Evolutionary conservation across 371 early-diverging fungal genomes (phyloP), one percentile per base, ranked within the genome.

Genomic region (Syncephalastrum racemosum): DNA sequence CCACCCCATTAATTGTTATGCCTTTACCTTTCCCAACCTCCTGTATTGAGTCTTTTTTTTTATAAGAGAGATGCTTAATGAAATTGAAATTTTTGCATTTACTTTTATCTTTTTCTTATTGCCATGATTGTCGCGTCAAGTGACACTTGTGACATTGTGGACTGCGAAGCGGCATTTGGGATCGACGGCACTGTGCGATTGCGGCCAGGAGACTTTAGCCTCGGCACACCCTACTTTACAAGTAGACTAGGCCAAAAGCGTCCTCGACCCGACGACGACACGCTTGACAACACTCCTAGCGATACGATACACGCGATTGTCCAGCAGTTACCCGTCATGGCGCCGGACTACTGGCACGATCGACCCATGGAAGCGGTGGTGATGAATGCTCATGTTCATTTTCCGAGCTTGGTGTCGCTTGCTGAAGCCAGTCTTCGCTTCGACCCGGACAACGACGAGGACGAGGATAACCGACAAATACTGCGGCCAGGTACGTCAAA

Each of bases 181-280:
- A 22, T 54, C 47, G n/a, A 19, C 13, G 0, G 12, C 44, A 31
- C 4, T 39, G 25, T 53, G 8, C 46, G 40, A 1, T 47, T 73
- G 23, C 66, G 50, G 18, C 24, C 45, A 39, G 73, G 72, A 0
- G 68, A 75, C 46, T 76, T 72, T 50, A 64, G 61, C 43, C 63
- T 73, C 0, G 27, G 27, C 18, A 40, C 63, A 48, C 78, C 78
- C 41, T 77, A 77, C 40, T 77, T 71, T 54, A 48, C 47, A 46
- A 53, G 13, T 6, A 31, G 36, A 31, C 36, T 31, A 31, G 36
- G 36, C 36, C 36, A 31, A 31, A 31, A 31, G 10, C 36, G 36
- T 31, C 3, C 10, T 31, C 36, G 36, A 31, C 42, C 27, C 54
- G n/a, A 16, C 46, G 3, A 39, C 25, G 16, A 47, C 45, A 22